phyloP scores from a whole-genome alignment of 768 basidiomycete species.

The Calocybe indica region DNA sequence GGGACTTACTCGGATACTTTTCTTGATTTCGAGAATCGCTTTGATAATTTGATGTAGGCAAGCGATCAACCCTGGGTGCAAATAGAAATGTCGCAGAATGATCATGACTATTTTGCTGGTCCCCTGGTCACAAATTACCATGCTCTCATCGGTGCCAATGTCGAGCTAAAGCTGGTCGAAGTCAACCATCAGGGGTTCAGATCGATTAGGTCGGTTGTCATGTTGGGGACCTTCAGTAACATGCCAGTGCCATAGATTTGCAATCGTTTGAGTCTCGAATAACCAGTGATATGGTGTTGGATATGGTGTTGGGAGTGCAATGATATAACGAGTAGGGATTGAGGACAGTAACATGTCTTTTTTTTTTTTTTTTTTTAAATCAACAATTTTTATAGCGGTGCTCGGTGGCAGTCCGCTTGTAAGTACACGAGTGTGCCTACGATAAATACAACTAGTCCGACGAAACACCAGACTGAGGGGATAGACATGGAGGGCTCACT shows the following conservation, averaged over 20 bases:
- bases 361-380: too few species aligned
- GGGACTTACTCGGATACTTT: not conserved
- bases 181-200: not conserved
- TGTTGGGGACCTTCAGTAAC: not conserved
- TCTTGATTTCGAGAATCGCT: not conserved
- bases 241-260: not conserved
- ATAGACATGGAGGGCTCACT: too few species aligned
- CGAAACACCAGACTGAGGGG: too few species aligned
- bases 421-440: too few species aligned
- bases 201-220: not conserved
- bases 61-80: not conserved
- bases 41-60: not conserved
- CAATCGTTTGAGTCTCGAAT: not conserved
- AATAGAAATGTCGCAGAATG: not conserved
- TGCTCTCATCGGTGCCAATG: not conserved
- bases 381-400: too few species aligned
- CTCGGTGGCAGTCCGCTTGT: too few species aligned
- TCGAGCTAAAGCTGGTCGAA: not conserved
- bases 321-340: too few species aligned
- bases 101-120: not conserved
- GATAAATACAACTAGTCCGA: too few species aligned
- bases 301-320: too few species aligned
- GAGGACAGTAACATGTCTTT: too few species aligned
- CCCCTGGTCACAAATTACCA: not conserved
- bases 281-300: too few species aligned